These are phyloP conservation scores for Epicoccum sorghinum DNA, from an alignment of 2,329 filamentous ascomycete genomes.

Conservation along the genomic window DNA sequence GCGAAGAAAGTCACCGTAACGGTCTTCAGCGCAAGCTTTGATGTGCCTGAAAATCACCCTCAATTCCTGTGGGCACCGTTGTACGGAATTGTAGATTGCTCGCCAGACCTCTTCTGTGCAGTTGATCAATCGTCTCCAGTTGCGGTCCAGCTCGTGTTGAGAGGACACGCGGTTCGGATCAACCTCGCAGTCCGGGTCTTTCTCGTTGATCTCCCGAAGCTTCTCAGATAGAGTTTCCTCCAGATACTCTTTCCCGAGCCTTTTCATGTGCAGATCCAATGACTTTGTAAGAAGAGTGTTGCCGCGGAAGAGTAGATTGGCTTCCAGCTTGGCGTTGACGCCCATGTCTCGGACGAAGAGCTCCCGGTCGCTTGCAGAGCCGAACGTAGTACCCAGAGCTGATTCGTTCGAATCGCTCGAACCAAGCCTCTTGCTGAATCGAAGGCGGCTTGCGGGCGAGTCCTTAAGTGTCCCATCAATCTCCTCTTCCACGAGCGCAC, in stretches of 20 bases:
- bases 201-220: conserved; percentile 85
- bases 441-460: conserved; percentile 67
- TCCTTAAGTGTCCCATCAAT: conserved; percentile 92
- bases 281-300: conserved; percentile 94
- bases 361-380: conserved; percentile 66
- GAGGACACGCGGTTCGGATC: conserved; percentile 79
- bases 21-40: conserved; percentile 88
- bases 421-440: conserved; percentile 73
- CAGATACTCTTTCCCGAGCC: conserved; percentile 89
- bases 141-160: conserved; percentile 75
- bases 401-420: conserved; percentile 71
- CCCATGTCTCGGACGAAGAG: conserved; percentile 77
- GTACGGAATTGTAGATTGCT: conserved; percentile 76
- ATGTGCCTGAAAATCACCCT: conserved; percentile 89
- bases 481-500: conserved; percentile 91
- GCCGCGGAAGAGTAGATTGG: conserved; percentile 91
- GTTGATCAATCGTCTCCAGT: conserved; percentile 78
- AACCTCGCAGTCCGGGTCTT: conserved; percentile 91
- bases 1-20: conserved; percentile 89
- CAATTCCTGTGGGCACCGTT: conserved; percentile 78
- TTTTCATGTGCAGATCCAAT: conserved; percentile 93
- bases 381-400: conserved; percentile 44
- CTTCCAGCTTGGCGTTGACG: conserved; percentile 81
- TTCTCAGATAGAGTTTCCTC: conserved; percentile 87
- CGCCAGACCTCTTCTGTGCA: conserved; percentile 86